Percentiles rank a stretch among this genome's conserved stretches.
Conservation (phyloP, 306 rosid species). For the Sesbania bispinosa region DNA sequence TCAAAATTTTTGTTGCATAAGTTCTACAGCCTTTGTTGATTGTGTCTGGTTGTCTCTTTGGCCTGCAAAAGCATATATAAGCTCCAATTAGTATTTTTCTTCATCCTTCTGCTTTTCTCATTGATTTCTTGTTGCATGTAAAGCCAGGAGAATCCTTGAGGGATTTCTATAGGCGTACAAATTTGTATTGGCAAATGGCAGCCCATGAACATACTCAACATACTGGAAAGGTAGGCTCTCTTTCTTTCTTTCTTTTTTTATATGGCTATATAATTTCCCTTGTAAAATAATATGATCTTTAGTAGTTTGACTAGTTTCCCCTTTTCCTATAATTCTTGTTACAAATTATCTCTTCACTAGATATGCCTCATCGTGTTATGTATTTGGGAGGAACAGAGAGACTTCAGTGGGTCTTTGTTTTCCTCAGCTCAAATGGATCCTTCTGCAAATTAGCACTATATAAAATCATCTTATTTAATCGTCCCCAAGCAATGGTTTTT, state of each 20-base stretch:
- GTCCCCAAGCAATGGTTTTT: no score
- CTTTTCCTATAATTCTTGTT: neutral
- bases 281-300: neutral
- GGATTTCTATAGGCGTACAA: slow-evolving; percentile 90
- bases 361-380: neutral
- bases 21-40: neutral
- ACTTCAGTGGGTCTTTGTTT: neutral
- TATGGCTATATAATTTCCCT: slow-evolving; percentile 1
- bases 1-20: neutral
- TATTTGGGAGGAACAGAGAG: neutral
- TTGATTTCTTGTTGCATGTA: slow-evolving; percentile 34
- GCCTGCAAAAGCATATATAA: neutral
- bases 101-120: slow-evolving; percentile 10
- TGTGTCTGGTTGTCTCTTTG: slow-evolving; percentile 3
- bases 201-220: slow-evolving; percentile 99
- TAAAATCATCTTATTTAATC: neutral
- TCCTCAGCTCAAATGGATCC: neutral
- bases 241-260: neutral
- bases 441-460: no score
- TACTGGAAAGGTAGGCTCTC: slow-evolving; percentile 75
- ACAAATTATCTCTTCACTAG: neutral
- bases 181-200: slow-evolving; percentile 99
- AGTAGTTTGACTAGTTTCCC: neutral
- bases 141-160: slow-evolving; percentile 86
- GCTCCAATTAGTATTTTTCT: slow-evolving; percentile 14